Evolutionary conservation across 352 stramenopile species (phyloP).

Genomic region (Globisporangium orthogonon): DNA sequence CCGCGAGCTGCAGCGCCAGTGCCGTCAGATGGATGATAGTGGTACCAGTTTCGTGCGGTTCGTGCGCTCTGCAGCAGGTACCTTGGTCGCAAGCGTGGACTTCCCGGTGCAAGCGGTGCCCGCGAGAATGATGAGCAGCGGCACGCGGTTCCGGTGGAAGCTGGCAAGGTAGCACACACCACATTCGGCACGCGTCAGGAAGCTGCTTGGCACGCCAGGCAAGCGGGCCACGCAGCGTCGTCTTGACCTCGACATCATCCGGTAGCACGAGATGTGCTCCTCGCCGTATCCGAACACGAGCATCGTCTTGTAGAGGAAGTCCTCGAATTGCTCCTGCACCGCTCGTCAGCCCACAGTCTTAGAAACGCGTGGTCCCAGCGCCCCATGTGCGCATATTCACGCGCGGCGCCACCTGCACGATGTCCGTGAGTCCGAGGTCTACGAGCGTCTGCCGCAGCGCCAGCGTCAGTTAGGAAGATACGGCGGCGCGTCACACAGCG

Average conservation of each 20-base stretch:
- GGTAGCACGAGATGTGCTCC: slow-evolving; percentile 75
- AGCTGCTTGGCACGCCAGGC: too few relatives aligned
- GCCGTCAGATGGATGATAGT: background rate
- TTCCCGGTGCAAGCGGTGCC: slow-evolving; percentile 82
- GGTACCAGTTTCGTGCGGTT: too few relatives aligned
- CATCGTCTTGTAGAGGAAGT: slow-evolving; percentile 90
- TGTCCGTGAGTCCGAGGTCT: slow-evolving; percentile 79
- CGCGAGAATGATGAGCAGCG: slow-evolving; percentile 78
- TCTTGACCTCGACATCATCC: slow-evolving; percentile 80
- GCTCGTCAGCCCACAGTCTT: background rate
- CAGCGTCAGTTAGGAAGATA: background rate
- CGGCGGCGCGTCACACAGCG: background rate
- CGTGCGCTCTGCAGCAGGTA: background rate
- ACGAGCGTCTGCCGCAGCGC: slow-evolving; percentile 55
- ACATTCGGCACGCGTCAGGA: background rate
- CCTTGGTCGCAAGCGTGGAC: slow-evolving; percentile 85
- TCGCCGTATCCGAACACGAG: slow-evolving; percentile 85
- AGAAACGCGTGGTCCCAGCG: too few relatives aligned
- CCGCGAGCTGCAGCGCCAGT: slow-evolving; percentile 41
- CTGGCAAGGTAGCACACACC: slow-evolving; percentile 15
- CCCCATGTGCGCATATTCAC: too few relatives aligned
- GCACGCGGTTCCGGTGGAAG: slow-evolving; percentile 80
- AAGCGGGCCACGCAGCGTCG: too few relatives aligned
- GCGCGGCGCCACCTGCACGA: slow-evolving; percentile 41
- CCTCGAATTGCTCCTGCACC: slow-evolving; percentile 79